A percentile compares a stretch with the other conserved stretches of the same genome.
Conservation (phyloP, 257 asterid genomes). For the Solanum neorickii region DNA sequence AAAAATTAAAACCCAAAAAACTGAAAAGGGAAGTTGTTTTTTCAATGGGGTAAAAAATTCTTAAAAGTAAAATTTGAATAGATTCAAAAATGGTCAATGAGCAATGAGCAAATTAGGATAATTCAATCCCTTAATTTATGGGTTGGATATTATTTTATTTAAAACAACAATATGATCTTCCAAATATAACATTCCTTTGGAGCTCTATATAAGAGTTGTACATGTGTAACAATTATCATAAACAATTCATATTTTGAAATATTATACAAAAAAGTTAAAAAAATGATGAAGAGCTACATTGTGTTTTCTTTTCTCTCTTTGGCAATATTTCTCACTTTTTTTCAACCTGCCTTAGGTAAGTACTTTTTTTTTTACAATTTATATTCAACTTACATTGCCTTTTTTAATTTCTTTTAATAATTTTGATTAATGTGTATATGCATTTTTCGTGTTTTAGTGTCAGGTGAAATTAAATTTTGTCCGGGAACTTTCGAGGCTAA, state of each 20-base stretch:
- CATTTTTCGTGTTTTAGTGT: neutral
- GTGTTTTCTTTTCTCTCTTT: neutral
- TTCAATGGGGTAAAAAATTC: neutral
- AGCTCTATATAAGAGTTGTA: neutral
- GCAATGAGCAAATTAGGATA: neutral
- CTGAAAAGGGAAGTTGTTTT: neutral
- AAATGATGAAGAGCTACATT: neutral
- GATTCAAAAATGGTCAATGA: neutral
- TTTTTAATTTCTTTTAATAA: neutral
- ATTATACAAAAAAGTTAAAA: neutral
- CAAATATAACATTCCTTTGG: neutral
- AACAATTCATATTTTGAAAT: neutral
- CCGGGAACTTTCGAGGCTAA: neutral
- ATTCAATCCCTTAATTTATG: neutral
- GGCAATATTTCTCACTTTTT: neutral
- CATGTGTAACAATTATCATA: neutral
- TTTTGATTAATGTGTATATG: neutral
- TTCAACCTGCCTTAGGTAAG: neutral
- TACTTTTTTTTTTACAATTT: neutral
- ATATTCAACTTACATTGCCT: neutral
- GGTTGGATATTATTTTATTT: neutral
- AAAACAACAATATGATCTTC: neutral
- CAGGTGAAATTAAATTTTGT: neutral
- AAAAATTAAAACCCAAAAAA: neutral
- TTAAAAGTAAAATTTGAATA: neutral